Conservation (phyloP, 192 early-diverging fungal species). For the Backusella tuberculispora region DNA sequence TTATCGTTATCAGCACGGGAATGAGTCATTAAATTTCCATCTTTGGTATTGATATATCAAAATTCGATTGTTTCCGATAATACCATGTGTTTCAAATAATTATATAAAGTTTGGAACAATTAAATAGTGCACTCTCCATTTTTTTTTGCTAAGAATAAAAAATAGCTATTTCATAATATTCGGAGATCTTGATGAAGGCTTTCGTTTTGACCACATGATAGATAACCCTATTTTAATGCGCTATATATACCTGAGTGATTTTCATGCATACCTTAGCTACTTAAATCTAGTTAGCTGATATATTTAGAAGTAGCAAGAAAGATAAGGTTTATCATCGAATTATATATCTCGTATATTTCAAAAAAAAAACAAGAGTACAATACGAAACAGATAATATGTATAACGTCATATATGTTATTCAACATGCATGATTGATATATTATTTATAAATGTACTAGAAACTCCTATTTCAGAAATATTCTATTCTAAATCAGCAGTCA, state of each 20-base stretch:
- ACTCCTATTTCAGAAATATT: too few relatives aligned
- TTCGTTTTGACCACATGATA: neutral
- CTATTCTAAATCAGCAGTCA: too few relatives aligned
- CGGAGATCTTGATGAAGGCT: slow-evolving; percentile 3
- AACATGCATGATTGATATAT: neutral
- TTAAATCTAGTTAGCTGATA: neutral
- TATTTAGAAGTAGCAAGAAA: neutral
- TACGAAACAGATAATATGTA: too few relatives aligned
- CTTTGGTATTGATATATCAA: slow-evolving; percentile 8
- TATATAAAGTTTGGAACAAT: neutral
- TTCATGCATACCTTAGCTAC: neutral
- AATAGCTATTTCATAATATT: neutral
- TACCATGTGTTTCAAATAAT: neutral
- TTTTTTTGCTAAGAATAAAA: neutral
- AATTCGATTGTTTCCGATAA: slow-evolving; percentile 5
- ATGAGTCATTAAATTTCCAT: slow-evolving; percentile 9
- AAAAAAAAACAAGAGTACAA: neutral
- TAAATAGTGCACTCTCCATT: neutral
- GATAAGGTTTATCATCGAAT: neutral
- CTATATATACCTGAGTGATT: neutral
- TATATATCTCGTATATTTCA: neutral
- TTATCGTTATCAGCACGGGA: neutral
- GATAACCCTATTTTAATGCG: neutral
- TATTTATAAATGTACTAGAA: neutral
- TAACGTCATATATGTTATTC: neutral